phyloP scores from a whole-genome alignment of 192 early-diverging fungal genomes.

The Borealophlyctis nickersoniae region DNA sequence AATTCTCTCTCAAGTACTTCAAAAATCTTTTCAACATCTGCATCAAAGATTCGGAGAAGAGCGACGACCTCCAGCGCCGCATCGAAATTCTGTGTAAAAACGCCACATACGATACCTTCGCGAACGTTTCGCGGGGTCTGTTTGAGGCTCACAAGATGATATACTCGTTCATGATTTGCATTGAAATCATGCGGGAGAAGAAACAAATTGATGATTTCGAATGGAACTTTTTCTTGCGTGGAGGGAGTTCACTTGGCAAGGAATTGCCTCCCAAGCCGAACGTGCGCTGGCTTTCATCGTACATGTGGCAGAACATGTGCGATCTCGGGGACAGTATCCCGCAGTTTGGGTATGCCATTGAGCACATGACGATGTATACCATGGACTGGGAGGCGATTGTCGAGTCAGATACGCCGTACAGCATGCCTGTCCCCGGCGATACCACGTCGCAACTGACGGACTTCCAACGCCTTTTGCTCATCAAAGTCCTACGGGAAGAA shows the following conservation, averaged over 20 bases:
- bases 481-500: slow-evolving; percentile 60
- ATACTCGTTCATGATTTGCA: slow-evolving; percentile 60
- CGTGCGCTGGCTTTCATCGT: slow-evolving; percentile 40
- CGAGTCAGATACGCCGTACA: slow-evolving; percentile 41
- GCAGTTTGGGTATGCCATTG: slow-evolving; percentile 39
- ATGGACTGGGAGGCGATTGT: slow-evolving; percentile 50
- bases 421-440: slow-evolving; percentile 38
- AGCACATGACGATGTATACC: slow-evolving; percentile 45
- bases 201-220: slow-evolving; percentile 40
- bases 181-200: slow-evolving; percentile 49
- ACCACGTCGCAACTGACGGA: slow-evolving; percentile 30
- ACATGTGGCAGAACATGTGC: slow-evolving; percentile 55
- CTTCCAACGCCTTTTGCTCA: slow-evolving; percentile 51
- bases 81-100: slow-evolving; percentile 52
- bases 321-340: slow-evolving; percentile 42
- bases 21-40: slow-evolving; percentile 58
- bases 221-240: slow-evolving; percentile 63
- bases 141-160: slow-evolving; percentile 63
- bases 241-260: slow-evolving; percentile 28
- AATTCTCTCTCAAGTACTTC: slow-evolving; percentile 65
- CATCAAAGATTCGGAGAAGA: slow-evolving; percentile 50
- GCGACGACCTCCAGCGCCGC: slow-evolving; percentile 43
- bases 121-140: slow-evolving; percentile 55
- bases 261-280: slow-evolving; percentile 43
- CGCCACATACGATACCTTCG: slow-evolving; percentile 52